Conservation (phyloP, 139 green algal species). For the Tetraselmis chui region DNA sequence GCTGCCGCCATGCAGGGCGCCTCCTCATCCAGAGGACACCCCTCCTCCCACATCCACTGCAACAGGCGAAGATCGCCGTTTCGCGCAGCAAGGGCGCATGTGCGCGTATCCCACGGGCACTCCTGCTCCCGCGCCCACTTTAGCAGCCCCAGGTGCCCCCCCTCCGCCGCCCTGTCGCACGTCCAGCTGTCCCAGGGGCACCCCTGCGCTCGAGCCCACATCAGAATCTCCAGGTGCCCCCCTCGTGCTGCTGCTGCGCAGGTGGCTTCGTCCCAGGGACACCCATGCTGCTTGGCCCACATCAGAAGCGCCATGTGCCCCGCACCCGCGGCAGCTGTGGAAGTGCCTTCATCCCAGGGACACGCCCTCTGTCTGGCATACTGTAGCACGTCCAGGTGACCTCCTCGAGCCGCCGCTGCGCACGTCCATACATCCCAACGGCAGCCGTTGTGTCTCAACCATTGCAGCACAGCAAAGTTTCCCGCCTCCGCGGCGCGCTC, state of each 20-base stretch:
- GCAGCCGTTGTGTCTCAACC: neutral
- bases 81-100: neutral
- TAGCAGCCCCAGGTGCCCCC: conserved; percentile 1
- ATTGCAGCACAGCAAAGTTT: neutral
- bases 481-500: neutral
- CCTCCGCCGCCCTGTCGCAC: conserved; percentile 6
- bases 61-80: neutral
- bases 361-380: neutral
- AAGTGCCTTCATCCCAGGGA: neutral
- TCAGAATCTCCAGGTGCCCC: conserved; percentile 6
- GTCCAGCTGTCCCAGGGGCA: conserved; percentile 7
- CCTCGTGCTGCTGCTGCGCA: neutral
- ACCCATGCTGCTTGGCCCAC: neutral
- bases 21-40: neutral
- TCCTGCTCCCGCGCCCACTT: neutral
- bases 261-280: neutral
- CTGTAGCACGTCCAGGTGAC: neutral
- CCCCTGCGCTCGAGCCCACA: neutral
- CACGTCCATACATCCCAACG: conserved; percentile 6
- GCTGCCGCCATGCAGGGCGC: neutral
- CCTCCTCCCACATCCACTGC: neutral
- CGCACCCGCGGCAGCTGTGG: neutral
- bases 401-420: neutral
- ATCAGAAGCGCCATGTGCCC: conserved; percentile 1
- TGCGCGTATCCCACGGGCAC: conserved; percentile 6